Evolutionary conservation across 257 asterid genomes (phyloP).

Genomic region (Nicotiana undulata): DNA sequence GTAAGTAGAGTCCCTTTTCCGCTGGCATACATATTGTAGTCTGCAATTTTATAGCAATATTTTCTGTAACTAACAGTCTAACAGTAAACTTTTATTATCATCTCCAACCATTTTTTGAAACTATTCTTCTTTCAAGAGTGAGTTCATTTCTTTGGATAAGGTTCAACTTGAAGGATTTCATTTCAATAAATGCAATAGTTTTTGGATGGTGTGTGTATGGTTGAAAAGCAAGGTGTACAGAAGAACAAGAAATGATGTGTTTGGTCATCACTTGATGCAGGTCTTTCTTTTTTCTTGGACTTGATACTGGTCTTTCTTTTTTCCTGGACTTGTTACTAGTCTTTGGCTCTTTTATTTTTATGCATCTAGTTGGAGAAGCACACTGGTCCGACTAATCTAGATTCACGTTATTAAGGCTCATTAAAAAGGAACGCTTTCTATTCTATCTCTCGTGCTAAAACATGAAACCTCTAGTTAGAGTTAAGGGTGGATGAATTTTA

Average conservation of each 20-base stretch:
- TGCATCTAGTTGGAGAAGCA: too few relatives aligned
- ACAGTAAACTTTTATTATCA: background rate
- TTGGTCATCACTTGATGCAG: conserved; percentile 29
- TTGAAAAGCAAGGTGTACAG: conserved; percentile 45
- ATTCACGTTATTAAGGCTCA: too few relatives aligned
- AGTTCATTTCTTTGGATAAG: background rate
- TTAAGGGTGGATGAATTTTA: too few relatives aligned
- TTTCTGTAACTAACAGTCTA: conserved; percentile 41
- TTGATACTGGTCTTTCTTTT: conserved; percentile 13
- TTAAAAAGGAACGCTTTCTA: too few relatives aligned
- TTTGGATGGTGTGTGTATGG: conserved; percentile 32
- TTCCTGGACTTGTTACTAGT: background rate
- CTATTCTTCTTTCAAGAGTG: background rate
- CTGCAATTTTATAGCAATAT: conserved; percentile 4
- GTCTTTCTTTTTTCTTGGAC: too few relatives aligned
- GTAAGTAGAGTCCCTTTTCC: conserved; percentile 20
- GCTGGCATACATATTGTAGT: conserved; percentile 10
- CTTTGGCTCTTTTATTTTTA: conserved; percentile 23
- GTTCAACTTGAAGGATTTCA: background rate
- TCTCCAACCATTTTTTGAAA: background rate
- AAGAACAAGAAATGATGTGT: conserved; percentile 28
- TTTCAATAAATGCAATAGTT: too few relatives aligned
- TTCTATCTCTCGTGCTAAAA: too few relatives aligned
- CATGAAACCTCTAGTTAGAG: too few relatives aligned
- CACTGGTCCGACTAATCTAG: too few relatives aligned